Conservation (phyloP, 2,329 filamentous ascomycete species). For the Coniochaeta prunicola region DNA sequence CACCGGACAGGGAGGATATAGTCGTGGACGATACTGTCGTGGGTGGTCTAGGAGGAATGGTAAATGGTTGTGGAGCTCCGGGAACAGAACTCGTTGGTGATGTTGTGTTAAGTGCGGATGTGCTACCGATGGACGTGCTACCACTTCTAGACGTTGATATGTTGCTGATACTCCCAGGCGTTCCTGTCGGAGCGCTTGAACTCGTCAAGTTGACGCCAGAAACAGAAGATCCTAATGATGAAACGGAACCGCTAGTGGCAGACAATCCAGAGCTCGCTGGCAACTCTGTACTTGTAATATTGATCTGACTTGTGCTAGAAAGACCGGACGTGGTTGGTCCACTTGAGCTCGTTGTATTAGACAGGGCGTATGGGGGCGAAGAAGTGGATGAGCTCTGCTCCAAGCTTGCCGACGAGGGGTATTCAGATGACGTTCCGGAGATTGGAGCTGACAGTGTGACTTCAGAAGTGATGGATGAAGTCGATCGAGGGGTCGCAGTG, state of each 20-base stretch:
- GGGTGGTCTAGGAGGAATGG: not conserved
- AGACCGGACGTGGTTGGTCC: not conserved
- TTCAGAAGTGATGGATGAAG: not conserved
- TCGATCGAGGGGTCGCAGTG: not conserved
- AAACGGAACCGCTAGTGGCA: not conserved
- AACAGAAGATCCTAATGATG: too few relatives aligned
- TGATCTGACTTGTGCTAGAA: not conserved
- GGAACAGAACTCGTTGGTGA: not conserved
- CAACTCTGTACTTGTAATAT: not conserved
- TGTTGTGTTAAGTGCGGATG: not conserved
- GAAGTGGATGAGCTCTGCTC: not conserved
- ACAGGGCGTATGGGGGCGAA: conserved; percentile 4
- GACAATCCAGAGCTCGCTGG: not conserved
- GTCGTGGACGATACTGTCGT: not conserved
- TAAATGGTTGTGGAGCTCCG: not conserved
- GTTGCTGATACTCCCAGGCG: not conserved
- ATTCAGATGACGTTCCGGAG: not conserved
- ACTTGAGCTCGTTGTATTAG: conserved; percentile 3
- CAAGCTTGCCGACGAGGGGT: not conserved
- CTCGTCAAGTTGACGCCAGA: not conserved
- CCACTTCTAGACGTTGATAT: not conserved
- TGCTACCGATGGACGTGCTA: not conserved
- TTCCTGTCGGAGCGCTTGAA: not conserved
- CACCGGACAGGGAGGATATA: not conserved
- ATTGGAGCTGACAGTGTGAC: not conserved